Evolutionary conservation across 2,329 filamentous ascomycete species (phyloP).

Genomic region (Nectriaceae sp.): DNA sequence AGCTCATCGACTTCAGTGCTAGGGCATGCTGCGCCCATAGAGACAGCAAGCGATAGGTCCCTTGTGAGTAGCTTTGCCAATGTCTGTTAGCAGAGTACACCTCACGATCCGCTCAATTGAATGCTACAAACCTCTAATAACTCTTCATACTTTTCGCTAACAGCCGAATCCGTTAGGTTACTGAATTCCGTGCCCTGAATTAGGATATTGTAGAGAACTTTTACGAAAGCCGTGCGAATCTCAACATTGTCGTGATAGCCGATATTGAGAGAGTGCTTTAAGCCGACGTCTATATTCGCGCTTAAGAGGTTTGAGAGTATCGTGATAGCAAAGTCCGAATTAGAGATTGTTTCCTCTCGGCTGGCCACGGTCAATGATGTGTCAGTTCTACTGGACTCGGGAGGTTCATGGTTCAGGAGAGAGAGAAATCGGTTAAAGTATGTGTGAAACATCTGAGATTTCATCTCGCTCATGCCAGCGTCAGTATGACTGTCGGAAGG

Average conservation of each 20-base stretch:
- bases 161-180: conserved; percentile 66
- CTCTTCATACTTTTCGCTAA: conserved; percentile 69
- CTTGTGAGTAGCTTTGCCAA: conserved; percentile 55
- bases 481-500: conserved; percentile 66
- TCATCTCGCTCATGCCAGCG: conserved; percentile 66
- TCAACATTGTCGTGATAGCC: conserved; percentile 72
- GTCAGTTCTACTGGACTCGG: conserved; percentile 39
- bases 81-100: conserved; percentile 3
- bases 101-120: neutral
- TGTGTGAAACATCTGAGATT: conserved; percentile 70
- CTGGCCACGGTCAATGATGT: conserved; percentile 34
- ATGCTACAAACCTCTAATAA: conserved; percentile 50
- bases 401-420: conserved; percentile 60
- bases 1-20: conserved; percentile 70
- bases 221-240: conserved; percentile 70
- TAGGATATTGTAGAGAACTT: conserved; percentile 69
- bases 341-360: conserved; percentile 56
- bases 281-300: conserved; percentile 70
- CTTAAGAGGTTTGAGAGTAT: conserved; percentile 70
- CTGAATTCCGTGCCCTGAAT: conserved; percentile 73
- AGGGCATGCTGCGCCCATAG: conserved; percentile 67
- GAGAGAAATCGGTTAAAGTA: conserved; percentile 72
- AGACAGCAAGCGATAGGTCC: conserved; percentile 62
- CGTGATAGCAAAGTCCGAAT: conserved; percentile 65
- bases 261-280: conserved; percentile 70